Evolutionary conservation across 179 eudicot genomes (phyloP).

Genomic region (Drosera spatulata): DNA sequence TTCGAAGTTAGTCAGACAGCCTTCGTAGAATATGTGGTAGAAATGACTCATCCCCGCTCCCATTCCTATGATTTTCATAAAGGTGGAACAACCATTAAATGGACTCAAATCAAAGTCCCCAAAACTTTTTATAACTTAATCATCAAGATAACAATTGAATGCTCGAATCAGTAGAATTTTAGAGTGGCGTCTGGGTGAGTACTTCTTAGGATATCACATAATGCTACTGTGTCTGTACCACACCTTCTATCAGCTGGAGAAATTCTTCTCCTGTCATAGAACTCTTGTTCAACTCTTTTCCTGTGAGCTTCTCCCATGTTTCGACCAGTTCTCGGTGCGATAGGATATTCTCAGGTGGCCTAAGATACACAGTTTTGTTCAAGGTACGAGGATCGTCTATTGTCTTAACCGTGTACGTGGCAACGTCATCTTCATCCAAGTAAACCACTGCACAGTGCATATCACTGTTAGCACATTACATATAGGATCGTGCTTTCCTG

Average conservation of each 20-base stretch:
- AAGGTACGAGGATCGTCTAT: conserved; percentile 63
- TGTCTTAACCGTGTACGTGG: conserved; percentile 41
- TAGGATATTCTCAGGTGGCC: conserved; percentile 48
- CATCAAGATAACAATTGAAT: too few relatives aligned
- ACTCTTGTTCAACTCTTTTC: conserved; percentile 32
- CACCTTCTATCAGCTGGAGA: conserved; percentile 50
- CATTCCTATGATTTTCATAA: conserved; percentile 9
- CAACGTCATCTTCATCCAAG: conserved; percentile 58
- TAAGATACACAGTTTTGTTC: conserved; percentile 52
- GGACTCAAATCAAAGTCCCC: neutral
- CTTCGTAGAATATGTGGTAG: conserved; percentile 56
- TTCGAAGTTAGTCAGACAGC: conserved; percentile 56
- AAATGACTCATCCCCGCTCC: conserved; percentile 56
- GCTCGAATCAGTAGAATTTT: neutral
- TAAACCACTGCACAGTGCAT: conserved; percentile 24
- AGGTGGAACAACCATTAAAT: too few relatives aligned
- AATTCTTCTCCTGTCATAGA: conserved; percentile 32
- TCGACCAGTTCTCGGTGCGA: conserved; percentile 47
- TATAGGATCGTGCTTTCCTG: neutral
- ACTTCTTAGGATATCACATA: neutral
- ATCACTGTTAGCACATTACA: neutral
- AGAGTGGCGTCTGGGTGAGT: neutral
- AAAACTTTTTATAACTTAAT: too few relatives aligned
- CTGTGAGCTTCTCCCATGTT: conserved; percentile 50
- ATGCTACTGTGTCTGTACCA: neutral